Evolutionary conservation across 139 green algal genomes (phyloP), one percentile per base, ranked within the genome.

Genomic region (Coelastrella sp.): DNA sequence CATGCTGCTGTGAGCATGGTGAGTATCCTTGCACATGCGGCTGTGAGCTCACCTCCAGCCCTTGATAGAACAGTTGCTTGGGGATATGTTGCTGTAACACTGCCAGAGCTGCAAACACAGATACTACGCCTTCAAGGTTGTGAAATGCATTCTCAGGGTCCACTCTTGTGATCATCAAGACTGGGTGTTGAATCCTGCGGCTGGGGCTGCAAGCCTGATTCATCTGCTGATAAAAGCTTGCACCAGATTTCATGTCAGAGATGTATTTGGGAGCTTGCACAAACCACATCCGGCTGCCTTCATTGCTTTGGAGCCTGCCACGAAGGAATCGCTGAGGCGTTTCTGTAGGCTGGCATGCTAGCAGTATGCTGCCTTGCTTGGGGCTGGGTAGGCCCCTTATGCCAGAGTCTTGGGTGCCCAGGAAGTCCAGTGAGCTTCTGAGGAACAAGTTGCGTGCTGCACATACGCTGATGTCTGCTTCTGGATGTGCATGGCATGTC

Each of bases 101-200:
- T 4, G 69, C 69, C 71, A 87, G 32, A 6, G 45, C 82, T 19
- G 69, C 40, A 68, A 87, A 87, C n/a, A 87, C 27, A 40, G 40
- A 45, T 45, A 82, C 32, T 0, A 87, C 32, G 0, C 6, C 50
- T 45, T 87, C 82, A n/a, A 79, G n/a, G 23, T 74, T 75, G 82
- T 87, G 82, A 59, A 87, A 87, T 5, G 82, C 57, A 41, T 87
- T 87, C 34, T 62, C 32, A 37, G 53, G 38, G 57, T 87, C 82
- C n/a, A 63, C 37, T 6, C 71, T 63, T 23, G 41, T 67, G 19
- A 82, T 2, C 2, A 82, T 27, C 1, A 87, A 35, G 7, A 87
- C 82, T 27, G 82, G 50, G 43, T 75, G 82, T 37, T 76, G 38
- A 25, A 87, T 30, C 1, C 25, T 57, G 15, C 25, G 15, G 2